Evolutionary conservation across 768 basidiomycete species (phyloP).

Genomic region (Mrakia frigida): DNA sequence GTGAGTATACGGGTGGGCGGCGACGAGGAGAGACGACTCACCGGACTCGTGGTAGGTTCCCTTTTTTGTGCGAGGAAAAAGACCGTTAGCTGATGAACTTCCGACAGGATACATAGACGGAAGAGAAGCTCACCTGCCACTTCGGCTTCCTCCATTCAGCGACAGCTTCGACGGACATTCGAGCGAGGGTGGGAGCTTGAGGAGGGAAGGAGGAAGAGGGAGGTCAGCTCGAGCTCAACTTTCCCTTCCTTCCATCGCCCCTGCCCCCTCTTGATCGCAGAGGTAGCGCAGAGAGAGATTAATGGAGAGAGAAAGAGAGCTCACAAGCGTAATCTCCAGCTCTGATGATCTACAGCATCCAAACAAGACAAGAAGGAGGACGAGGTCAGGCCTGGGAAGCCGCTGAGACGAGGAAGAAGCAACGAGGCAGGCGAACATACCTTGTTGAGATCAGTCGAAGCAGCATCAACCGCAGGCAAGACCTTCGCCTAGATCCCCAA

Average conservation of each 20-base stretch:
- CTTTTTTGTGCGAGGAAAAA: too few relatives aligned
- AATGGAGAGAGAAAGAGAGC: neutral
- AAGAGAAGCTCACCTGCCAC: constrained; percentile 37
- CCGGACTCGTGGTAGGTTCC: constrained; percentile 76
- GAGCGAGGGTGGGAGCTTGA: constrained; percentile 44
- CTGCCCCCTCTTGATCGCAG: constrained; percentile 13
- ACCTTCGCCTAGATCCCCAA: constrained; percentile 48
- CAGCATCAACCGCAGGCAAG: constrained; percentile 77
- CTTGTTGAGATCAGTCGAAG: constrained; percentile 50
- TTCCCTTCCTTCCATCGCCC: constrained; percentile 16
- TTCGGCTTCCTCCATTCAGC: constrained; percentile 61
- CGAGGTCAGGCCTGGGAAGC: neutral
- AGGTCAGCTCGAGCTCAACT: neutral
- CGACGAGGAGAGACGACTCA: constrained; percentile 9
- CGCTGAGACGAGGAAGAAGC: neutral
- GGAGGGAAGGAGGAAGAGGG: neutral
- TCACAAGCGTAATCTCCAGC: constrained; percentile 42
- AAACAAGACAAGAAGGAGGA: neutral
- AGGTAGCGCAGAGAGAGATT: too few relatives aligned
- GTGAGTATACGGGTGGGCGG: neutral
- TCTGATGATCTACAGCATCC: constrained; percentile 40
- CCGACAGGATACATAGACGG: neutral
- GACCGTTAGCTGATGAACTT: constrained; percentile 49
- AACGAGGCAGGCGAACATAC: constrained; percentile 8
- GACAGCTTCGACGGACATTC: constrained; percentile 72